phyloP scores from a whole-genome alignment of 2,329 filamentous ascomycete species.

The Colletotrichum tofieldiae region DNA sequence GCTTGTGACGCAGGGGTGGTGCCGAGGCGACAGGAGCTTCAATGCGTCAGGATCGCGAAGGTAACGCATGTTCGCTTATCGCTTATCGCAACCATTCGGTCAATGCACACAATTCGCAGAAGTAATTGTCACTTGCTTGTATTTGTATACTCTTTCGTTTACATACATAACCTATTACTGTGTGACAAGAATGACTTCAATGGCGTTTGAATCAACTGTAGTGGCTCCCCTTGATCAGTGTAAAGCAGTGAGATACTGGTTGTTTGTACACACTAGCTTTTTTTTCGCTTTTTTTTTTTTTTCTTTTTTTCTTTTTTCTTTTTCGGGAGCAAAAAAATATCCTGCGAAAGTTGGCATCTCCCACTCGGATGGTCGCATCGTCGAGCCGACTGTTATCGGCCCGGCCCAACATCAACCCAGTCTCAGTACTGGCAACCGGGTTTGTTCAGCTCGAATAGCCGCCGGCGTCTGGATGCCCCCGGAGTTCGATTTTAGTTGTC shows the following conservation, averaged over 20 bases:
- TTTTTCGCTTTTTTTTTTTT: too few species aligned
- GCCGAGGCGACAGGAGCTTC: conserved; percentile 25
- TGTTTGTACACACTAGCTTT: too few species aligned
- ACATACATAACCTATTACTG: not conserved
- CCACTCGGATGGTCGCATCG: too few species aligned
- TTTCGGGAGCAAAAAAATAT: too few species aligned
- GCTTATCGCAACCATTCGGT: not conserved
- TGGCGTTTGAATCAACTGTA: not conserved
- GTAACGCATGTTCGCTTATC: not conserved
- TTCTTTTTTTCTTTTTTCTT: too few species aligned
- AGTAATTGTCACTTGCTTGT: not conserved
- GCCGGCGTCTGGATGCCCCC: not conserved
- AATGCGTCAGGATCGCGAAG: conserved; percentile 16
- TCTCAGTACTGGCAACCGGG: too few species aligned
- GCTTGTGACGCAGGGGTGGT: conserved; percentile 5
- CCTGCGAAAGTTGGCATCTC: too few species aligned
- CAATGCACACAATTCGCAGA: too few species aligned
- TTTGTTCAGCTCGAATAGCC: too few species aligned
- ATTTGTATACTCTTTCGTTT: not conserved
- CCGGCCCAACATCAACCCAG: too few species aligned
- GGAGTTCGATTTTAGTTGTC: not conserved
- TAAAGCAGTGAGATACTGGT: not conserved
- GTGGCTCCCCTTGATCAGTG: not conserved
- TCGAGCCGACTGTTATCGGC: too few species aligned
- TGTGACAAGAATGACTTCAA: not conserved